Percentiles rank a stretch among this genome's conserved stretches.
phyloP scores from a whole-genome alignment of 257 asterid genomes.

The Echium plantagineum region DNA sequence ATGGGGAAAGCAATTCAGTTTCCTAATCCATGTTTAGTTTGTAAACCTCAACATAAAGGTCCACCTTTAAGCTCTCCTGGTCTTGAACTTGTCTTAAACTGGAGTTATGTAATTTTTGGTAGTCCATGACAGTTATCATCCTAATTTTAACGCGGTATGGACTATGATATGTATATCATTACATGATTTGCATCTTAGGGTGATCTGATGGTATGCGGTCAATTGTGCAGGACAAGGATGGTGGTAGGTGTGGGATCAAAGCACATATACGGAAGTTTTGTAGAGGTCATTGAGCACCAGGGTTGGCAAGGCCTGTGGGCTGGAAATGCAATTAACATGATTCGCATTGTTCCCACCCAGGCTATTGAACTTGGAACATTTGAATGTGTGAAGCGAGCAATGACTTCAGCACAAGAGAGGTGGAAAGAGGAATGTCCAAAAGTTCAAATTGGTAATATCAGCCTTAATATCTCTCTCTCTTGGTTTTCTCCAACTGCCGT shows the following conservation, averaged over 20 bases:
- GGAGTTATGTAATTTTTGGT: neutral
- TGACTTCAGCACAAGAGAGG: slow-evolving; percentile 59
- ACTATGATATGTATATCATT: too few relatives aligned
- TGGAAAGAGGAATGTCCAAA: slow-evolving; percentile 40
- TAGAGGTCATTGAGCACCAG: slow-evolving; percentile 66
- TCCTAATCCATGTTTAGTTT: neutral
- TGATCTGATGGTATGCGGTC: slow-evolving; percentile 11
- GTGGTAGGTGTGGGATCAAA: slow-evolving; percentile 90
- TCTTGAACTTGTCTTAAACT: neutral
- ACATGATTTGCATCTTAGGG: neutral
- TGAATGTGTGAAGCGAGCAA: slow-evolving; percentile 77
- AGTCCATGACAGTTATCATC: neutral
- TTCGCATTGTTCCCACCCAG: slow-evolving; percentile 86
- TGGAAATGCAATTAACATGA: slow-evolving; percentile 82
- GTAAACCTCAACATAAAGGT: neutral
- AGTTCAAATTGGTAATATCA: slow-evolving; percentile 42
- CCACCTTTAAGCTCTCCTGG: neutral
- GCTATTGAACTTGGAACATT: slow-evolving; percentile 95
- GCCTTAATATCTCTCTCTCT: slow-evolving; percentile 38
- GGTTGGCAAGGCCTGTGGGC: slow-evolving; percentile 99
- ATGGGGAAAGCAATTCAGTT: neutral
- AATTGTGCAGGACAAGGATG: slow-evolving; percentile 87
- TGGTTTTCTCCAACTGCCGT: slow-evolving; percentile 90
- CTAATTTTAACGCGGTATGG: neutral
- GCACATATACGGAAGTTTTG: slow-evolving; percentile 59